Base-by-base conservation (phyloP, 2,329 filamentous ascomycete species). In the Penicillium sp. region DNA sequence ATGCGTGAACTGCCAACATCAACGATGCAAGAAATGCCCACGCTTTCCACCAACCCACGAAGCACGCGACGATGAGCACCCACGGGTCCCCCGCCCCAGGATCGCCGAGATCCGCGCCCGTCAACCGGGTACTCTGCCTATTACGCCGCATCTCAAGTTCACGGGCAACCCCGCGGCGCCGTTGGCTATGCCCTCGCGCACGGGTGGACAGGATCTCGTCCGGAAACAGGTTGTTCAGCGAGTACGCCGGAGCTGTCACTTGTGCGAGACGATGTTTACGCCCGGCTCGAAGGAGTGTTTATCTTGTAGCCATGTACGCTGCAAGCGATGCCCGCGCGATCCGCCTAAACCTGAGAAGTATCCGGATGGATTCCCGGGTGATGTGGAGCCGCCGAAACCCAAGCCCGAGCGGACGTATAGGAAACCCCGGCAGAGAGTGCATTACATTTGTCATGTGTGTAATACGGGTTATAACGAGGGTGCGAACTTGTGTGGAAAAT, bases 271-370 rank as follows among this genome's bases (percentile, higher is more conserved):
- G 2, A 72, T 89, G 1, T 95, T 93, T 73, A 76, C 78, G 1
- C 72, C 82, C 6, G 81, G 84, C 35, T 81, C 78, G 62, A 91
- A 89, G 63, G 79, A 85, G 73, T 96, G 93, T 75, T 77, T 82
- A 8, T 82, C 82, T 42, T 96, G 93, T 76, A 80, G 83, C 30
- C 93, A 96, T 76, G 76, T 84, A 56, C 88, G 91, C 58, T 96
- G 92, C 81, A 91, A 88, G 42, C 89, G 89, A 73, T 96, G 92
- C 75, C 91, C 91, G 30, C 84, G 92, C 69, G 88, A 92, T 71
- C 92, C 92, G 84, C 65, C 76, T 30, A 81, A 81, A 61, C 70
- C 73, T 5, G 58, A 78, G 40, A 82, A 81, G 67, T 79, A 81
- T 61, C 77, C 79, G 0, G 73, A 80, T 64, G 80, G 79, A 10